These are phyloP conservation scores for Metarhizium album DNA, from an alignment of 2,329 filamentous ascomycete species.

Conservation along the genomic window DNA sequence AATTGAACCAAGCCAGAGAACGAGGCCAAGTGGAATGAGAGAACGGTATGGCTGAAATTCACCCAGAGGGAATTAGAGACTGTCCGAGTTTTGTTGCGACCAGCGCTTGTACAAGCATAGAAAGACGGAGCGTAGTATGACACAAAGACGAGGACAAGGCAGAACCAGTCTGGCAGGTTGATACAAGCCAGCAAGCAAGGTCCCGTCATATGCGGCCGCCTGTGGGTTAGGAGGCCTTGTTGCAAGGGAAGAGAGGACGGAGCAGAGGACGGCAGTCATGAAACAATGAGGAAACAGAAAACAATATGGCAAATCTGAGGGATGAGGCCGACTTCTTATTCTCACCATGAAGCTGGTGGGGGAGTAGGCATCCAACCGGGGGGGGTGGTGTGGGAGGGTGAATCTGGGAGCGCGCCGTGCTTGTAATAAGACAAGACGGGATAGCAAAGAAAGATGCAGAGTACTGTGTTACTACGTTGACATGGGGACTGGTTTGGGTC, in stretches of 20 bases:
- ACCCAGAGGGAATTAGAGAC: constrained; percentile 5
- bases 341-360: constrained; percentile 6
- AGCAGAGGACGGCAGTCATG: constrained; percentile 5
- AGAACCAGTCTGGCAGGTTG: background rate
- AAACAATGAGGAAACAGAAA: constrained; percentile 15
- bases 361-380: background rate
- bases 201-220: constrained; percentile 4
- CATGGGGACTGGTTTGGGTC: background rate
- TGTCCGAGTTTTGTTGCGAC: constrained; percentile 1
- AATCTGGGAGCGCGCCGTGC: background rate
- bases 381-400: background rate
- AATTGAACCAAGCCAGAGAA: background rate
- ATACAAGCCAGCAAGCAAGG: constrained; percentile 1
- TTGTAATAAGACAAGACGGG: background rate
- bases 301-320: constrained; percentile 15
- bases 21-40: background rate
- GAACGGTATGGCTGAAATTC: background rate
- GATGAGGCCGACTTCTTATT: constrained; percentile 20
- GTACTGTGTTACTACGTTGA: background rate
- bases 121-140: background rate
- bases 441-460: background rate
- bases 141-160: background rate
- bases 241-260: constrained; percentile 2
- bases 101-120: constrained; percentile 3
- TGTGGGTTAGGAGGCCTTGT: constrained; percentile 3